Percentiles rank a stretch among this genome's conserved stretches.
phyloP scores from a whole-genome alignment of 441 rosid genomes.

The Eutrema salsugineum region DNA sequence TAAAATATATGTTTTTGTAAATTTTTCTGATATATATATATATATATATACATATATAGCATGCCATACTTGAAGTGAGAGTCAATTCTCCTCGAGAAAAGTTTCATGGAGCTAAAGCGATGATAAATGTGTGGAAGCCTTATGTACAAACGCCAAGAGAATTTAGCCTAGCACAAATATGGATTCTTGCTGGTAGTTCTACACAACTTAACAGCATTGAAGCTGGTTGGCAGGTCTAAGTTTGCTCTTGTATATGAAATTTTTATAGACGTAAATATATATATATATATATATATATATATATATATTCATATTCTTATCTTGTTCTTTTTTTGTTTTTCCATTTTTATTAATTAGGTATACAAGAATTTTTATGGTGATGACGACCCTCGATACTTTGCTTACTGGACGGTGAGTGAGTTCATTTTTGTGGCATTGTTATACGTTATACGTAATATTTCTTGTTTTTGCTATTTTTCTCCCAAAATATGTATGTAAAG shows the following conservation, averaged over 20 bases:
- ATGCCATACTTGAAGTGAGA: background rate
- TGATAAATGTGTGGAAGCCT: slow-evolving; percentile 27
- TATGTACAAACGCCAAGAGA: background rate
- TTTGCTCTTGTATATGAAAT: background rate
- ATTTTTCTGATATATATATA: too few relatives aligned
- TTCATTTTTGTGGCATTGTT: background rate
- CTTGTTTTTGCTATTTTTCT: too few relatives aligned
- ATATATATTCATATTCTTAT: too few relatives aligned
- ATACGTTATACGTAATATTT: too few relatives aligned
- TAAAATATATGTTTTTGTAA: too few relatives aligned
- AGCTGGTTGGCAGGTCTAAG: slow-evolving; percentile 47
- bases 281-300: too few relatives aligned
- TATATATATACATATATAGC: too few relatives aligned
- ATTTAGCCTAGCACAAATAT: slow-evolving; percentile 3
- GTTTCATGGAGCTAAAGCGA: slow-evolving; percentile 24
- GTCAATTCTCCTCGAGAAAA: too few relatives aligned
- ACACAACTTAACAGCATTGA: slow-evolving; percentile 31
- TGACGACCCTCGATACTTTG: background rate
- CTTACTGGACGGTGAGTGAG: slow-evolving; percentile 14
- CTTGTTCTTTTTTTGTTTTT: background rate
- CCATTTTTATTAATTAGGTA: background rate
- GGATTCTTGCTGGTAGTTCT: background rate
- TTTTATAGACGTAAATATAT: background rate
- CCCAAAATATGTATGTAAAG: background rate
- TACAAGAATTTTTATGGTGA: background rate